Conservation (phyloP, 192 early-diverging fungal genomes). For the Kappamyces sp. region DNA sequence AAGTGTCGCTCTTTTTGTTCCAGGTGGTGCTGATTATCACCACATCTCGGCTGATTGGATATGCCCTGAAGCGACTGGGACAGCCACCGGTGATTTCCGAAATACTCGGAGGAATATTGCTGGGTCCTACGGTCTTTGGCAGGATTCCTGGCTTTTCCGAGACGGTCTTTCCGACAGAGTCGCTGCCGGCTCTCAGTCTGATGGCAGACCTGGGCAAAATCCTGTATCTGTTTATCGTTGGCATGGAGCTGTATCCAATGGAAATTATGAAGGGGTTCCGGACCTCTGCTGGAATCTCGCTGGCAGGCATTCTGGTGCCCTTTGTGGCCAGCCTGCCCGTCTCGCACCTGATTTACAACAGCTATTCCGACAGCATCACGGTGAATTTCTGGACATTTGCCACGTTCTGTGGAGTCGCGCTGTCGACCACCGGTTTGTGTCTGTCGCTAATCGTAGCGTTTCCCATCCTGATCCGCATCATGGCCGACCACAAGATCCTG, state of each 20-base stretch:
- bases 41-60: slow-evolving; percentile 62
- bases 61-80: slow-evolving; percentile 51
- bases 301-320: slow-evolving; percentile 65
- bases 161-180: slow-evolving; percentile 67
- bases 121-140: slow-evolving; percentile 81
- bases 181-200: slow-evolving; percentile 60
- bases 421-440: slow-evolving; percentile 38
- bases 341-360: slow-evolving; percentile 61
- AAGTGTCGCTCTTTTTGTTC: slow-evolving; percentile 70
- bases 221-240: slow-evolving; percentile 79
- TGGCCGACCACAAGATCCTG: slow-evolving; percentile 72
- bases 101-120: slow-evolving; percentile 79
- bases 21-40: slow-evolving; percentile 59
- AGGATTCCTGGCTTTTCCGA: slow-evolving; percentile 59
- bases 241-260: slow-evolving; percentile 71
- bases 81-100: slow-evolving; percentile 92
- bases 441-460: slow-evolving; percentile 17
- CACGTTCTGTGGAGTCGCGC: slow-evolving; percentile 73
- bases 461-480: slow-evolving; percentile 77
- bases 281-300: slow-evolving; percentile 51
- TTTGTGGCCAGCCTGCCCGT: slow-evolving; percentile 63
- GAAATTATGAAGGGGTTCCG: slow-evolving; percentile 49
- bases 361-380: slow-evolving; percentile 22
- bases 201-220: slow-evolving; percentile 73
- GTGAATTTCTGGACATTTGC: slow-evolving; percentile 55